A percentile compares a stretch with the other conserved stretches of the same genome.
phyloP scores from a whole-genome alignment of 306 rosid genomes.

The Fagus crenata region DNA sequence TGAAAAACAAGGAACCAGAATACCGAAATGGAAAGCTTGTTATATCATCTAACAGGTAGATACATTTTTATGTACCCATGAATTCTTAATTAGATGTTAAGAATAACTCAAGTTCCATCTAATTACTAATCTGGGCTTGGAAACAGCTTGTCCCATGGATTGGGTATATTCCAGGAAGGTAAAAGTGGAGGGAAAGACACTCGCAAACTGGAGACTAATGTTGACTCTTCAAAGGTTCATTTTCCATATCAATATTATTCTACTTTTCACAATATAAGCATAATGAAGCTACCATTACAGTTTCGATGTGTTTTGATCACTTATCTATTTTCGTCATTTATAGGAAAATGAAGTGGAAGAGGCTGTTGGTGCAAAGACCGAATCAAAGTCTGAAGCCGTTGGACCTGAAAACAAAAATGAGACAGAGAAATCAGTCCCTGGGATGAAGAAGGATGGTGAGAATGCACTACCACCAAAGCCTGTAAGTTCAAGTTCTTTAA shows the following conservation, averaged over 20 bases:
- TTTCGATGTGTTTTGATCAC: slow-evolving; percentile 16
- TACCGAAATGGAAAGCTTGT: slow-evolving; percentile 92
- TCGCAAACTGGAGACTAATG: slow-evolving; percentile 60
- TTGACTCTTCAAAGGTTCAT: slow-evolving; percentile 70
- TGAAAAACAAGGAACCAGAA: slow-evolving; percentile 60
- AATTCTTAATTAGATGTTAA: slow-evolving; percentile 6
- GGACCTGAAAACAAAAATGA: slow-evolving; percentile 64
- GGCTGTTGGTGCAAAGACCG: slow-evolving; percentile 49
- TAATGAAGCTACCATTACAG: not conserved
- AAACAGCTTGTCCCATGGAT: slow-evolving; percentile 83
- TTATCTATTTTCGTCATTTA: slow-evolving; percentile 13
- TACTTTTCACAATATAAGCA: slow-evolving; percentile 10
- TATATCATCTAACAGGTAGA: slow-evolving; percentile 75
- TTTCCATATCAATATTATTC: slow-evolving; percentile 1
- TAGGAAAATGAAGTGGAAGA: slow-evolving; percentile 64
- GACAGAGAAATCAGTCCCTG: slow-evolving; percentile 59
- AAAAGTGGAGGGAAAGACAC: slow-evolving; percentile 55
- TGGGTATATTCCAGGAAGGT: slow-evolving; percentile 81
- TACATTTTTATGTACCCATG: slow-evolving; percentile 11
- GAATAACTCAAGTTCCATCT: slow-evolving; percentile 11
- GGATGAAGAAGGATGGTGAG: slow-evolving; percentile 65
- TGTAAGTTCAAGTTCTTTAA: slow-evolving; percentile 44
- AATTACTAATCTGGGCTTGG: slow-evolving; percentile 37
- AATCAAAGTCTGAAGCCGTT: slow-evolving; percentile 46
- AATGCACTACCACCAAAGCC: slow-evolving; percentile 59